Conservation (phyloP, 169 alveolate genomes). For the Neospora caninum region DNA sequence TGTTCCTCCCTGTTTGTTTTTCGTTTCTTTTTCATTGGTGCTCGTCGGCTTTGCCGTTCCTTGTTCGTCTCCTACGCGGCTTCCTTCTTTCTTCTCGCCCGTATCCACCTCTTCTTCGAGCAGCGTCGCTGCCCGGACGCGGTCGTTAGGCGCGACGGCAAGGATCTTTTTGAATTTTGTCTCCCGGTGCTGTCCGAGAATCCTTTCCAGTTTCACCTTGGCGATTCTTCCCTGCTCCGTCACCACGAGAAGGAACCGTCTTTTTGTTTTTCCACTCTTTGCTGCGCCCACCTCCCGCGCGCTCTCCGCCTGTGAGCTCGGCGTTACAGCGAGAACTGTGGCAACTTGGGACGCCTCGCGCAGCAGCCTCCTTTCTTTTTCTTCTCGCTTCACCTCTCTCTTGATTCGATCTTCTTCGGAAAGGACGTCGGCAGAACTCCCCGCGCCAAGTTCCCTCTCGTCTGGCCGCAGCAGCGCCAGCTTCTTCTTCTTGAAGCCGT, state of each 20-base stretch:
- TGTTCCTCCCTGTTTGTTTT: too few species aligned
- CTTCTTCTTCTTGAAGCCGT: neutral
- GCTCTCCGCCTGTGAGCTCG: neutral
- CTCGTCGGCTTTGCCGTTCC: neutral
- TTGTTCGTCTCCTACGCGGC: neutral
- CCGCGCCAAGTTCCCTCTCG: neutral
- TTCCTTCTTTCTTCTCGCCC: neutral
- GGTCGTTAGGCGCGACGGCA: neutral
- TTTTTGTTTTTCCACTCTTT: neutral
- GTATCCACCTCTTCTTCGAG: slow-evolving; percentile 10
- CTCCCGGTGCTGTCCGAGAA: neutral
- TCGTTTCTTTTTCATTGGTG: too few species aligned
- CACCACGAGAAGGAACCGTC: neutral
- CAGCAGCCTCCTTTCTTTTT: neutral
- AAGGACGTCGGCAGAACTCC: neutral
- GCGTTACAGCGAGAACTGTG: neutral
- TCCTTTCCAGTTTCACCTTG: neutral
- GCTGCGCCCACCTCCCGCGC: neutral
- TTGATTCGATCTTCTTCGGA: neutral
- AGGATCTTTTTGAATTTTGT: neutral
- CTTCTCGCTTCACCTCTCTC: neutral
- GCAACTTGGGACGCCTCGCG: neutral
- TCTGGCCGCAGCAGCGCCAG: neutral
- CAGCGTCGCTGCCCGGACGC: neutral
- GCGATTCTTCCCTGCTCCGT: neutral